phyloP scores from a whole-genome alignment of 345 rosid species.

The Eucalyptus guilfoylei region DNA sequence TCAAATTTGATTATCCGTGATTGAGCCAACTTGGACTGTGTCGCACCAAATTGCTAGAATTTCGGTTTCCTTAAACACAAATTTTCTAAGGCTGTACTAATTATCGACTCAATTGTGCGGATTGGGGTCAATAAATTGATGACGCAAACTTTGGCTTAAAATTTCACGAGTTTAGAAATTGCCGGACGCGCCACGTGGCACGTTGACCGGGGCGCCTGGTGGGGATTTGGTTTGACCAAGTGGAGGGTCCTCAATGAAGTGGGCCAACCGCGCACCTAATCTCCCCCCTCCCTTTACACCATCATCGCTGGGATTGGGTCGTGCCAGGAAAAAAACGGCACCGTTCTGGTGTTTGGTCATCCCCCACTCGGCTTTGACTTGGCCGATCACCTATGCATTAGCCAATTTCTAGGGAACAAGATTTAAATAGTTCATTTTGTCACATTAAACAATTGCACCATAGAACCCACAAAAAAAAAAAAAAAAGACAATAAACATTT shows the following conservation, averaged over 20 bases:
- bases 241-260: not conserved
- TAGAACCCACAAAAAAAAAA: not conserved
- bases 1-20: not conserved
- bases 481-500: too few species aligned
- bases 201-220: not conserved
- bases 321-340: not conserved
- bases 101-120: not conserved
- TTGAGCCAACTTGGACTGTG: not conserved
- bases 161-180: not conserved
- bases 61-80: not conserved
- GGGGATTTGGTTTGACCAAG: not conserved
- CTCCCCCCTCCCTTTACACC: not conserved
- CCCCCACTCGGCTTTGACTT: not conserved
- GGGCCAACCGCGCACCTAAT: not conserved
- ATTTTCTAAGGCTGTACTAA: too few species aligned
- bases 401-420: not conserved
- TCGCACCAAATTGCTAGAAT: not conserved
- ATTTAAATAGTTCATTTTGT: not conserved
- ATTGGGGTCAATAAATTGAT: not conserved
- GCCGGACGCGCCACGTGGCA: not conserved
- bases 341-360: not conserved
- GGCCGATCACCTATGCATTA: not conserved
- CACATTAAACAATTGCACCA: not conserved
- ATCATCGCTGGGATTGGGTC: not conserved
- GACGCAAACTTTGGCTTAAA: not conserved